These are phyloP conservation scores for Lepidopterella palustris DNA, from an alignment of 495 filamentous ascomycete species.

Conservation along the genomic window DNA sequence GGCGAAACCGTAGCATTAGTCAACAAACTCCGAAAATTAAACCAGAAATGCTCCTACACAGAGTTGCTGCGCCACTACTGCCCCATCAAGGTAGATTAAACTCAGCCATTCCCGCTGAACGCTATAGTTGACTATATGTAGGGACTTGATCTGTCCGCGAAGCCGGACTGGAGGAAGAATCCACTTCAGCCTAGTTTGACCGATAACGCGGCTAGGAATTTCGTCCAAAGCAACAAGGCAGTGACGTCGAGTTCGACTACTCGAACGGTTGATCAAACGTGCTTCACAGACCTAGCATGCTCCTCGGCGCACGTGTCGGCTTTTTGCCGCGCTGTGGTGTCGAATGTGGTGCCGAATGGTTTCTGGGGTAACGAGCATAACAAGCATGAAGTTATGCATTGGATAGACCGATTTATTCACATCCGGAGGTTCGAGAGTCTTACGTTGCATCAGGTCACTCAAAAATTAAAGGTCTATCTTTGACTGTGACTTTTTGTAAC, in stretches of 20 bases:
- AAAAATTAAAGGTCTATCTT: conserved; percentile 62
- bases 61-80: conserved; percentile 77
- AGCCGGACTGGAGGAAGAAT: conserved; percentile 23
- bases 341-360: conserved; percentile 63
- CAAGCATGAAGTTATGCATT: conserved; percentile 50
- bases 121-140: conserved; percentile 15
- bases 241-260: neutral
- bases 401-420: conserved; percentile 69
- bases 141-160: conserved; percentile 21
- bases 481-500: conserved; percentile 12
- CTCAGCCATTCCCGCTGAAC: neutral
- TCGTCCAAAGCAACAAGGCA: conserved; percentile 14
- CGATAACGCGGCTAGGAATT: conserved; percentile 4
- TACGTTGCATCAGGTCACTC: conserved; percentile 68
- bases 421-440: conserved; percentile 75
- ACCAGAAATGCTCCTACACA: conserved; percentile 69
- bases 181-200: conserved; percentile 17
- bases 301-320: conserved; percentile 68
- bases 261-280: conserved; percentile 16
- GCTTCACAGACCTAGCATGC: conserved; percentile 65
- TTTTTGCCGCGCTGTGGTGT: conserved; percentile 74
- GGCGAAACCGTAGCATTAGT: conserved; percentile 55
- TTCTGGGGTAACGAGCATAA: conserved; percentile 73
- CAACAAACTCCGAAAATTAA: conserved; percentile 59
- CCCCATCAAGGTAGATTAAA: conserved; percentile 44